Conservation (phyloP, 2,329 filamentous ascomycete genomes). For the Colletotrichum chlorophyti region DNA sequence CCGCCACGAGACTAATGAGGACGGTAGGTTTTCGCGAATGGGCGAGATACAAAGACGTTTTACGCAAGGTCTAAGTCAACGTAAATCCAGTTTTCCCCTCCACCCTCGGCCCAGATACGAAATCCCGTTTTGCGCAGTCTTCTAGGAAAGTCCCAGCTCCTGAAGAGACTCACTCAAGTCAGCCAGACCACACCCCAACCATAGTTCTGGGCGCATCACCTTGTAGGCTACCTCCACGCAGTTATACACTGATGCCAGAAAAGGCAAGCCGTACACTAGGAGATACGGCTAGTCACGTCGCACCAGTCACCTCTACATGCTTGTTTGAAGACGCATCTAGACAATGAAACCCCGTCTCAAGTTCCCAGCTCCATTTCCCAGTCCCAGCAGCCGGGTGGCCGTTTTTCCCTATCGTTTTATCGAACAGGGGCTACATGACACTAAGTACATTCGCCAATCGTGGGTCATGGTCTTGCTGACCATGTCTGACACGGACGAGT, state of each 20-base stretch:
- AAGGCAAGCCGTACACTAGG: background rate
- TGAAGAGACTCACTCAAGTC: too few species aligned
- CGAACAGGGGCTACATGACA: slow-evolving; percentile 10
- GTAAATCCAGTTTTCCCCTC: too few species aligned
- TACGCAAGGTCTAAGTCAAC: slow-evolving; percentile 41
- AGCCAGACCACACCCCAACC: too few species aligned
- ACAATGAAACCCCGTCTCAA: background rate
- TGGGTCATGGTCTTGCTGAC: slow-evolving; percentile 4
- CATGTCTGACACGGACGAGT: slow-evolving; percentile 21
- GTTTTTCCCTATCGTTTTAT: background rate
- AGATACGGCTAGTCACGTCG: background rate
- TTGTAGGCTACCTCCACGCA: background rate
- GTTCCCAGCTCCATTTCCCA: background rate
- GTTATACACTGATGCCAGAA: background rate
- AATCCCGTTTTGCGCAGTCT: background rate
- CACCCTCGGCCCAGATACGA: background rate
- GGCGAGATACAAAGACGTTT: slow-evolving; percentile 63
- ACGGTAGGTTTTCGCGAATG: slow-evolving; percentile 60
- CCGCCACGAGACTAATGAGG: slow-evolving; percentile 4
- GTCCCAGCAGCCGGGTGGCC: background rate
- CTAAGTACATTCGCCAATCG: slow-evolving; percentile 18
- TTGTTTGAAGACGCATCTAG: background rate
- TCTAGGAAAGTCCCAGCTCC: too few species aligned
- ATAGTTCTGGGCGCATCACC: background rate
- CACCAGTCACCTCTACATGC: background rate